These are phyloP conservation scores for Fragaria ananassa DNA, from an alignment of 306 rosid species.

Conservation along the genomic window DNA sequence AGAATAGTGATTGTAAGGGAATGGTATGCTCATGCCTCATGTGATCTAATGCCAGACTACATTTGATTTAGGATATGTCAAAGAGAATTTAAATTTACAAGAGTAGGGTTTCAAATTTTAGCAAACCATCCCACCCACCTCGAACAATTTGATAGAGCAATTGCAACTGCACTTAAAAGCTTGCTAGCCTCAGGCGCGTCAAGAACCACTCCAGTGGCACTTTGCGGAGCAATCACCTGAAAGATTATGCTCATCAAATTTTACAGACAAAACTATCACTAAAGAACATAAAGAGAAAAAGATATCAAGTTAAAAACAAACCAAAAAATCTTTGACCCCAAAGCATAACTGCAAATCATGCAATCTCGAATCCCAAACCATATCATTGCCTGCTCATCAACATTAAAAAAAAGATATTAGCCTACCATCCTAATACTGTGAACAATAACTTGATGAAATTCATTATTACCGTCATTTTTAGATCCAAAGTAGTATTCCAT, in stretches of 20 bases:
- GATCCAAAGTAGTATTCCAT: slow-evolving; percentile 76
- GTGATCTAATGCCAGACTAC: slow-evolving; percentile 1
- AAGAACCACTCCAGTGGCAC: slow-evolving; percentile 96
- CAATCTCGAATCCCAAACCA: slow-evolving; percentile 57
- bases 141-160: slow-evolving; percentile 94
- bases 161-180: slow-evolving; percentile 92
- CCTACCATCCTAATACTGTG: slow-evolving; percentile 3
- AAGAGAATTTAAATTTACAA: slow-evolving; percentile 3
- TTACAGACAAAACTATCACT: slow-evolving; percentile 7
- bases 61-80: background rate
- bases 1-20: background rate
- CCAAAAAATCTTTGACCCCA: slow-evolving; percentile 93
- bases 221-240: slow-evolving; percentile 94
- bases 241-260: slow-evolving; percentile 24
- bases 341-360: slow-evolving; percentile 84
- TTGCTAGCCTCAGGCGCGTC: slow-evolving; percentile 96
- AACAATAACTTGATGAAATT: background rate
- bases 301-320: slow-evolving; percentile 33
- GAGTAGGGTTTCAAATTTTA: slow-evolving; percentile 13
- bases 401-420: slow-evolving; percentile 22
- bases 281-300: slow-evolving; percentile 12
- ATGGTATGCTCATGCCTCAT: background rate
- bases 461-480: slow-evolving; percentile 46
- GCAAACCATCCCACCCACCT: slow-evolving; percentile 50
- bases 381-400: slow-evolving; percentile 47